Evolutionary conservation across 192 early-diverging fungal species (phyloP).

Genomic region (Coemansia nantahalensis): DNA sequence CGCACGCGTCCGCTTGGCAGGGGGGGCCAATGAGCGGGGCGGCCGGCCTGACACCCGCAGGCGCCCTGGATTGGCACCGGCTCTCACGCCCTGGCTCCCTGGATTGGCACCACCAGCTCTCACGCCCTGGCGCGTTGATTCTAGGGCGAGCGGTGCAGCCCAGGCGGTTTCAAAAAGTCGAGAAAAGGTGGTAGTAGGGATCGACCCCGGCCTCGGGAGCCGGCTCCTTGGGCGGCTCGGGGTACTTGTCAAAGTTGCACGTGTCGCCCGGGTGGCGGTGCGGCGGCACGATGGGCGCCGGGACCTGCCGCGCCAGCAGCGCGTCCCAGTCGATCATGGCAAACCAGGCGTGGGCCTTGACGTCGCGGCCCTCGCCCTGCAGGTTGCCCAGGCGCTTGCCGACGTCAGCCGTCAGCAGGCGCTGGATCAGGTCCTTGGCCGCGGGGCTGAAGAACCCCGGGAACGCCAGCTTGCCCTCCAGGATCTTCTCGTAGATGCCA

Average conservation of each 20-base stretch:
- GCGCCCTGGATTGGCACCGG: no score
- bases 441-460: constrained; percentile 80
- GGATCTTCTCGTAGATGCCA: constrained; percentile 98
- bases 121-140: no score
- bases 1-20: no score
- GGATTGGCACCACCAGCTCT: no score
- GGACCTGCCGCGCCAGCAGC: constrained; percentile 70
- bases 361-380: constrained; percentile 85
- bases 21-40: no score
- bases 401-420: constrained; percentile 87
- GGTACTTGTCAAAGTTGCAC: constrained; percentile 97
- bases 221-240: constrained; percentile 72
- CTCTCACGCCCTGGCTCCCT: no score
- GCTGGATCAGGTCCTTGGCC: constrained; percentile 88
- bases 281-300: constrained; percentile 87
- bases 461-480: constrained; percentile 85
- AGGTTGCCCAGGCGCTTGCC: constrained; percentile 94
- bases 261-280: constrained; percentile 91
- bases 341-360: constrained; percentile 96
- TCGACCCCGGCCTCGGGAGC: constrained; percentile 59
- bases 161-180: constrained; percentile 58
- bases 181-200: constrained; percentile 79
- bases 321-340: constrained; percentile 89
- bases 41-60: no score
- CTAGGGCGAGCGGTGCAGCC: no score